Evolutionary conservation across 2,329 filamentous ascomycete species (phyloP), one percentile per base, ranked within the genome.

Genomic region (Venturia asperata): DNA sequence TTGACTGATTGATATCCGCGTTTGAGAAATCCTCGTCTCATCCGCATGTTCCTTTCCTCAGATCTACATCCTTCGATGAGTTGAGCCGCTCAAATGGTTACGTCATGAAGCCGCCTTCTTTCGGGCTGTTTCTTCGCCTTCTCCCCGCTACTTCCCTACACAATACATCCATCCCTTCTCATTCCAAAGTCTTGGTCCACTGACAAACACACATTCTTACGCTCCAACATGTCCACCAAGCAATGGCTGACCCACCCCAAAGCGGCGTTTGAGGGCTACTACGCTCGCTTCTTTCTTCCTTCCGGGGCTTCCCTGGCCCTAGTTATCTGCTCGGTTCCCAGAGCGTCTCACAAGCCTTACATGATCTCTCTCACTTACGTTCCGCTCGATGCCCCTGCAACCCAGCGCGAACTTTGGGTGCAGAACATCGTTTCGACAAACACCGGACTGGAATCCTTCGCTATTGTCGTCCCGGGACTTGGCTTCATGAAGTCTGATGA

Each of bases 361-460:
- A 79, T 79, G 73, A 70, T 82, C 15, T 80, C 79, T 9, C 80
- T 82, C 67, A 81, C 78, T 21, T 81, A 82, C 69, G 78, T 81
- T 37, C 72, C 15, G 65, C 67, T 13, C 71, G 70, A 0, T 60
- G 66, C 1, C 11, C 19, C 13, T 47, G 68, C 70, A 65, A 72
- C 2, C 68, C 64, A 30, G 69, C 70, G 30, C 49, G 77, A 81
- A 65, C 68, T 80, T 61, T 81, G 77, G 70, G 73, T 78, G n/a
- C 71, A 76, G 2, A 70, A 70, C 19, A 76, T 80, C 61, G 70
- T 77, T 49, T n/a, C 10, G 10, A 71, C 65, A 10, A 68, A 72
- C 17, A 24, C 11, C 15, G 41, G 68, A 7, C 68, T 67, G 39
- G 69, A 75, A 24, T 75, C 76, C 6, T 80, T 80, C 67, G 73